Evolutionary conservation across 2,329 filamentous ascomycete genomes (phyloP).

Genomic region (Epichloe hybrida): DNA sequence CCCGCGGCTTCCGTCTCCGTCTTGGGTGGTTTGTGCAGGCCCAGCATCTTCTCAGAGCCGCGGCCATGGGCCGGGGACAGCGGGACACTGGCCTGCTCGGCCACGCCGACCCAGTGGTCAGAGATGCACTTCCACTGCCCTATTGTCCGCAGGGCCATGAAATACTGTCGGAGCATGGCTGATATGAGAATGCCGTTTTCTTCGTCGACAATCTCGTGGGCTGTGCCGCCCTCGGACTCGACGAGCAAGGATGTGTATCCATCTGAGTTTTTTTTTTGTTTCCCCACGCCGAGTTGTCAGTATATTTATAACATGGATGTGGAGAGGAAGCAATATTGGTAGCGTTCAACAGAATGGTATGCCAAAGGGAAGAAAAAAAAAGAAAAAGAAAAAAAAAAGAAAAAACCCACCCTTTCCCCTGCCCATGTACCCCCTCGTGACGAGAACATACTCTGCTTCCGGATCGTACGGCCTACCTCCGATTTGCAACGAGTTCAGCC

Average conservation of each 20-base stretch:
- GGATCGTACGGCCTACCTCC: constrained; percentile 47
- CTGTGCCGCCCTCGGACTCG: constrained; percentile 59
- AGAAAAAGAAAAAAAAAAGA: background rate
- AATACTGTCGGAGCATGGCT: constrained; percentile 79
- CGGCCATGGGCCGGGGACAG: constrained; percentile 13
- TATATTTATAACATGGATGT: background rate
- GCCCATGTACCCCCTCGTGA: constrained; percentile 79
- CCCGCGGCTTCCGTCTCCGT: constrained; percentile 9
- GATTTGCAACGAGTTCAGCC: constrained; percentile 51
- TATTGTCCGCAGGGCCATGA: constrained; percentile 70
- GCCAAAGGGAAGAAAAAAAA: background rate
- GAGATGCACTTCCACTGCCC: constrained; percentile 68
- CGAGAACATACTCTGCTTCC: constrained; percentile 54
- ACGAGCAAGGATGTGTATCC: constrained; percentile 69
- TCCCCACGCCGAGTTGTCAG: background rate
- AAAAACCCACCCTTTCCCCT: constrained; percentile 49
- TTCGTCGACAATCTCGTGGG: constrained; percentile 68
- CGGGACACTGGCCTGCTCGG: constrained; percentile 42
- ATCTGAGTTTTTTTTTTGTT: constrained; percentile 30
- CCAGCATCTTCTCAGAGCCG: constrained; percentile 22
- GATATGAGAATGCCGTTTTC: constrained; percentile 81
- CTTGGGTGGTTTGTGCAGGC: constrained; percentile 6
- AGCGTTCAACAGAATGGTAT: background rate
- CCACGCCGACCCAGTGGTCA: constrained; percentile 54
- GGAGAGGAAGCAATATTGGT: background rate